phyloP scores from a whole-genome alignment of 176 grass and related monocot species.

The Dactylis glomerata region DNA sequence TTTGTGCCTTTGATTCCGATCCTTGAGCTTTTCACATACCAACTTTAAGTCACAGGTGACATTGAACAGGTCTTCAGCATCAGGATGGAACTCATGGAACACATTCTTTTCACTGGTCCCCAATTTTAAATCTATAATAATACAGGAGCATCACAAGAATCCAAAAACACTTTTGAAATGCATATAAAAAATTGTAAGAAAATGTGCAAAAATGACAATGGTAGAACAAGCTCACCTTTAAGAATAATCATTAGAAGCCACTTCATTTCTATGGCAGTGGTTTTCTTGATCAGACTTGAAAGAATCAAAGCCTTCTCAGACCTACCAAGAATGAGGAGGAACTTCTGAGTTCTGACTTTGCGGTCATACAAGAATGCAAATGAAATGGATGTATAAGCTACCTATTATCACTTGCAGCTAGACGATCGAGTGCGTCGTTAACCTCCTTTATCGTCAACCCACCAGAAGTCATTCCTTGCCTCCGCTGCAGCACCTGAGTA shows the following conservation, averaged over 20 bases:
- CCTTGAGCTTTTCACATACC: constrained; percentile 88
- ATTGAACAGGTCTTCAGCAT: constrained; percentile 98
- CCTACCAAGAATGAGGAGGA: constrained; percentile 43
- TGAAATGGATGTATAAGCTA: constrained; percentile 34
- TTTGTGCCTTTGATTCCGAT: constrained; percentile 78
- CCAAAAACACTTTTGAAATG: background rate
- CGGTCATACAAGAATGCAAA: constrained; percentile 1
- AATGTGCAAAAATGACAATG: constrained; percentile 15
- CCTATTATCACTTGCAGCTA: constrained; percentile 80
- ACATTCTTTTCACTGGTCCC: constrained; percentile 90
- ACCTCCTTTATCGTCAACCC: constrained; percentile 88
- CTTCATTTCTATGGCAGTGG: constrained; percentile 93
- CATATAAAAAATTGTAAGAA: background rate
- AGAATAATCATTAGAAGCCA: constrained; percentile 98
- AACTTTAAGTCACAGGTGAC: constrained; percentile 95
- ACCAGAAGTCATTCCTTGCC: constrained; percentile 76
- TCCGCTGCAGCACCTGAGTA: constrained; percentile 76
- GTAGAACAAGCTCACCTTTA: constrained; percentile 54
- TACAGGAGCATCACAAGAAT: constrained; percentile 13
- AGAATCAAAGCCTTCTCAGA: constrained; percentile 75
- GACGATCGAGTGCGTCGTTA: constrained; percentile 76
- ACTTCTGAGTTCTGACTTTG: constrained; percentile 9
- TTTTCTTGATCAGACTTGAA: constrained; percentile 82
- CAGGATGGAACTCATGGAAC: constrained; percentile 95
- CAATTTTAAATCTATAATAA: constrained; percentile 76